Evolutionary conservation across 2,329 filamentous ascomycete genomes (phyloP), one percentile per base, ranked within the genome.

Genomic region (Diaporthe eres): DNA sequence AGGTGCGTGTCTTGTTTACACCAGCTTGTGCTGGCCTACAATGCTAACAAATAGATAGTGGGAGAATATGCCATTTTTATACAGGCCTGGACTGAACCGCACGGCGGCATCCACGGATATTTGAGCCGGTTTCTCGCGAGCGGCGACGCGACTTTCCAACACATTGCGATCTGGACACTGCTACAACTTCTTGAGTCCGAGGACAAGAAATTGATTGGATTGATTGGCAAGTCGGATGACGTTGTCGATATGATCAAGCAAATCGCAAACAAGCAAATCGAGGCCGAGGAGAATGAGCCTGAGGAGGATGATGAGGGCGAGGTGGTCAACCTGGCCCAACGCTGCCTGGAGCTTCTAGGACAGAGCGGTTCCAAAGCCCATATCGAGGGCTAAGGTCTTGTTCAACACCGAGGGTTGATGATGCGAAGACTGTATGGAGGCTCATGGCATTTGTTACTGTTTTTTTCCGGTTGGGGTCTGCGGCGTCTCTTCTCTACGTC

Each of bases 81-180:
- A 55, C 93, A 95, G 79, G 95, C 98, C 84, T 99, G 97, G 97
- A 92, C 90, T 25, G 93, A 98, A 81, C 97, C 97, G 2, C 94
- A 95, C 77, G 97, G 95, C 61, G 97, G 97, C 61, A 98, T 99
- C 77, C 96, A 98, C 82, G 97, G 97, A 72, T 99, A 99, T 82
- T 90, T 99, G 49, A 94, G 93, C 80, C 93, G 96, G 73, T 99
- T 99, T 88, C 89, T 99, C 25, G 94, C 94, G 60, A 98, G 95
- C 78, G 96, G 96, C 55, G 97, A 99, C 82, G 93, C 97, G 0
- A 99, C 97, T 0, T 99, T 99, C 88, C 97, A 99, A 85, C 97
- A 99, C 83, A 99, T 99, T 82, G 97, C 97, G 70, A 98, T 98
- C 78, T 99, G 97, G 97, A 99, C 97, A 1, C 87, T 99, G 65